Base-by-base conservation (phyloP, 169 alveolate species). In the Cytauxzoon felis region DNA sequence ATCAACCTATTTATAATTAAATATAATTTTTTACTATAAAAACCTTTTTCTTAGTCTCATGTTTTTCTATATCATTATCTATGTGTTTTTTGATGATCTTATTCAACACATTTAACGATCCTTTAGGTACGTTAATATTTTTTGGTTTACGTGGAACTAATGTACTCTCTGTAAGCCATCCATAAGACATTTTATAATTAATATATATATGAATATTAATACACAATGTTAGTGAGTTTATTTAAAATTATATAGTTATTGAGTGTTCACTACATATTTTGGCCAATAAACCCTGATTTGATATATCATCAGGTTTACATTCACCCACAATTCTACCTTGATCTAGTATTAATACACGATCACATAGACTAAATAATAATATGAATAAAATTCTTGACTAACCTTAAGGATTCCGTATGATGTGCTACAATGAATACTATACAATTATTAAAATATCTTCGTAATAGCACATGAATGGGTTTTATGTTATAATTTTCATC, bases 121-220 rank as follows among this genome's bases (percentile, higher is more conserved):
- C 81, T 33, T 76, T 66, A 1, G 86, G 81, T 6, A 65, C 81
- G 11, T 57, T 26, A 8, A 76, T 27, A 23, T 54, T 41, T 16
- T 60, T 65, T 1, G 81, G 76, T 32, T 76, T 76, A 30, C 52
- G 51, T 7, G 81, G 81, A 8, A 73, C 81, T n/a, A 76, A 40
- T 7, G 81, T 76, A 40, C 81, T 76, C 81, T 76, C 86, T 30
- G 76, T 65, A 7, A 76, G 76, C 86, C 86, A 76, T 29, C 86
- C 86, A 64, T 76, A 76, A 16, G 80, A 62, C 86, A 76, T 76
- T 32, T 11, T 43, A 7, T 43, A 43, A 7, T 43, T 7, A 43
- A 26, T 5, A 7, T 5, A 4, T 43, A 5, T 7, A 21, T 4
- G 7, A 21, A 43, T 43, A 43, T 7, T 43, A 43, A 26, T 7